Conservation (phyloP, 805 yeast genomes). For the Dipodascus albidus region DNA sequence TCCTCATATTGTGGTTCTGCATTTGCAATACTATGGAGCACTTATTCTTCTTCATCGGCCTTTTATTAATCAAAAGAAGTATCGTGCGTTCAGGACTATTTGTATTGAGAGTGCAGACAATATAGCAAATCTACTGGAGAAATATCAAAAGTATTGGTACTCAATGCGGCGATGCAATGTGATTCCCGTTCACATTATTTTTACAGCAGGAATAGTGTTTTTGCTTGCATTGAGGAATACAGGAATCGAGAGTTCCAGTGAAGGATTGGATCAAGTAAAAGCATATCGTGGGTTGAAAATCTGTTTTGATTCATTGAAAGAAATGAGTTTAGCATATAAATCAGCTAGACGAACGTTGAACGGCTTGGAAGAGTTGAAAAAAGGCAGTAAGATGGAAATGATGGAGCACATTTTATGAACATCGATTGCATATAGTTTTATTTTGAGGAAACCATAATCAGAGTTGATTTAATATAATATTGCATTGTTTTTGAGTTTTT, state of each 20-base stretch:
- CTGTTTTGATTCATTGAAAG: not conserved
- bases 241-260: not conserved
- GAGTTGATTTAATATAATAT: too few relatives aligned
- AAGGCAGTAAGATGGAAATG: not conserved
- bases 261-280: not conserved
- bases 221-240: not conserved
- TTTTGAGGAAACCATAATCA: too few relatives aligned
- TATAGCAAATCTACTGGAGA: slow-evolving; percentile 7
- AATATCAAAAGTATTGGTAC: slow-evolving; percentile 8
- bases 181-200: slow-evolving; percentile 12
- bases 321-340: not conserved
- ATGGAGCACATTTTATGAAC: not conserved
- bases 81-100: not conserved
- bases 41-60: slow-evolving; percentile 10
- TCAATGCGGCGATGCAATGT: slow-evolving; percentile 11
- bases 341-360: not conserved
- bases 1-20: slow-evolving; percentile 11
- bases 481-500: too few relatives aligned
- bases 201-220: slow-evolving; percentile 12
- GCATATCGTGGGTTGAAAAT: not conserved
- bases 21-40: slow-evolving; percentile 10
- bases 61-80: slow-evolving; percentile 3
- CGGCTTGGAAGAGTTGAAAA: not conserved
- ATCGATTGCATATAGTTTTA: too few relatives aligned
- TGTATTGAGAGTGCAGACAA: slow-evolving; percentile 7